These are phyloP conservation scores for Pelargonium myrrhifolium DNA, from an alignment of 441 rosid genomes.

Conservation along the genomic window DNA sequence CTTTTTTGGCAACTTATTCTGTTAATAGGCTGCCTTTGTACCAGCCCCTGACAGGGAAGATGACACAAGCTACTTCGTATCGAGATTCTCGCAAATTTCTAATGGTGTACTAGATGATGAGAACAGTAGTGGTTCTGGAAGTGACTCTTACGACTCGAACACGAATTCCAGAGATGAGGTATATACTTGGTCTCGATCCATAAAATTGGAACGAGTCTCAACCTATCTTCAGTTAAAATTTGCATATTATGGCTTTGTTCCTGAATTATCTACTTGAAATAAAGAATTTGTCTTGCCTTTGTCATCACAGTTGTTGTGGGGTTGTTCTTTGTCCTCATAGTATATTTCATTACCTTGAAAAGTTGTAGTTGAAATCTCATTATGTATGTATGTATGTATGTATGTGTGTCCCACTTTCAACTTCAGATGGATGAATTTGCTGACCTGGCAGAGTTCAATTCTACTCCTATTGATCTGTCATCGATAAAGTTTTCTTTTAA, in stretches of 20 bases:
- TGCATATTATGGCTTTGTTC: background rate
- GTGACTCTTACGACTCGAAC: conserved; percentile 25
- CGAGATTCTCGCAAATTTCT: conserved; percentile 43
- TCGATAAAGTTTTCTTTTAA: conserved; percentile 71
- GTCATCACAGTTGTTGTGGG: background rate
- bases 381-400: background rate
- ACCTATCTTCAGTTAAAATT: background rate
- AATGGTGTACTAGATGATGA: conserved; percentile 31
- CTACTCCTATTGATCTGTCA: conserved; percentile 49
- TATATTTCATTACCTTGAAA: background rate
- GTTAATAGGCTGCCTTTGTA: conserved; percentile 64
- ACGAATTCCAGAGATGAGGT: conserved; percentile 58
- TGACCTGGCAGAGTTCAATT: conserved; percentile 47
- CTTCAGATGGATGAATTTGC: conserved; percentile 59
- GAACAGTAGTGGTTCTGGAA: conserved; percentile 35
- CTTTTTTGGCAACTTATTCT: background rate
- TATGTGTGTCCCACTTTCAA: conserved; percentile 14
- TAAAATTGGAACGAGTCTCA: no score
- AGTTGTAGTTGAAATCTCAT: background rate
- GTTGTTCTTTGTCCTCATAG: background rate
- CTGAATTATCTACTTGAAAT: background rate
- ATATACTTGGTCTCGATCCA: conserved; percentile 5
- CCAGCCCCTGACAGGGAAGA: conserved; percentile 54
- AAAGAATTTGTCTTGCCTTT: background rate
- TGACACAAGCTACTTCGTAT: conserved; percentile 75